Percentiles rank a stretch among this genome's conserved stretches.
Evolutionary conservation across 2,329 filamentous ascomycete species (phyloP).

Genomic region (Colletotrichum sansevieriae): DNA sequence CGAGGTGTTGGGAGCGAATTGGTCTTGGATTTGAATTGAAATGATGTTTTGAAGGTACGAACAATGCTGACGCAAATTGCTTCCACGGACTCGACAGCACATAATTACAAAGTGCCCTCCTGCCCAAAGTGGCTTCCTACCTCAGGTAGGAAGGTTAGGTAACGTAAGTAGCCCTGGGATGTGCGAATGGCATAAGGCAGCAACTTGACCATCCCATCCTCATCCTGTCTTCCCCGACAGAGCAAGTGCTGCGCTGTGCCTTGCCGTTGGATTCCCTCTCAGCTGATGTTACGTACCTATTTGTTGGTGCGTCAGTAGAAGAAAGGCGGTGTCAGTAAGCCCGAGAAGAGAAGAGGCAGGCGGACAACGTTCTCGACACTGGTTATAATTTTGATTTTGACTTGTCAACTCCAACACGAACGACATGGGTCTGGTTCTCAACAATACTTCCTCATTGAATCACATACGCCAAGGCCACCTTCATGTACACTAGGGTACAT

Average conservation of each 20-base stretch:
- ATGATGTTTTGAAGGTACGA: constrained; percentile 17
- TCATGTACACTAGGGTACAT: too few species aligned
- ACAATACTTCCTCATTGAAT: background rate
- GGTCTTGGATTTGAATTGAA: too few species aligned
- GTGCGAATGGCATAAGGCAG: background rate
- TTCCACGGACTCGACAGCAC: constrained; percentile 31
- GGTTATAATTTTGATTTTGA: background rate
- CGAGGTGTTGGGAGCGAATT: too few species aligned
- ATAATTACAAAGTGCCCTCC: too few species aligned
- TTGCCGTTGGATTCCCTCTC: too few species aligned
- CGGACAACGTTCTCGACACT: too few species aligned
- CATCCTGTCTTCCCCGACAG: background rate
- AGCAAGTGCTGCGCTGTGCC: too few species aligned
- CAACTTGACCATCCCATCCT: background rate
- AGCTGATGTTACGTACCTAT: background rate
- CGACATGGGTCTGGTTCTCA: background rate
- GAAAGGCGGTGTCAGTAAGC: too few species aligned
- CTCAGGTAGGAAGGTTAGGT: too few species aligned
- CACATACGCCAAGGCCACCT: background rate
- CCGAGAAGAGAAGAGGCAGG: too few species aligned
- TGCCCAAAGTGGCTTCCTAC: background rate
- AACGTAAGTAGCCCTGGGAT: background rate
- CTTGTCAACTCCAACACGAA: constrained; percentile 7
- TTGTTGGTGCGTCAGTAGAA: background rate
- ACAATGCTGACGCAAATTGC: constrained; percentile 34